Evolutionary conservation across 768 basidiomycete species (phyloP), one percentile per base, ranked within the genome.

Genomic region (Pisolithus marmoratus): DNA sequence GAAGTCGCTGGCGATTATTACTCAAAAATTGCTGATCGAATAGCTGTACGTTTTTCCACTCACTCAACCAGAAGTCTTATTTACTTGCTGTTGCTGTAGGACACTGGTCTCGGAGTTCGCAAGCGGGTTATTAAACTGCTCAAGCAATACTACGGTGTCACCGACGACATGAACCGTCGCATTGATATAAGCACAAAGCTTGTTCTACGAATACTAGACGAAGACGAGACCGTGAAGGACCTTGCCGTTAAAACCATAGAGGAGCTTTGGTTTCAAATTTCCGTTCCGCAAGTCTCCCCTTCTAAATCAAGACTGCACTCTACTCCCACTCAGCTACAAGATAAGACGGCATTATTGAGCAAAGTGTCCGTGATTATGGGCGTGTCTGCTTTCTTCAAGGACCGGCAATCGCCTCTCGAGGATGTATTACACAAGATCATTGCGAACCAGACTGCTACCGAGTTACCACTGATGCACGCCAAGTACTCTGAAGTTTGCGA

Each of bases 51-150:
- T 71, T 1, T 29, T 19, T 36, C n/a, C 29, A 17, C 17, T 14
- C 34, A 34, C 23, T 19, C 38, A 1, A 11, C 19, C 20, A 23
- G 24, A 12, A n/a, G 2, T 31, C 48, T 17, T 17, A 45, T 59
- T 31, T 57, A 24, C 24, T 38, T 17, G 15, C 5, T 45, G 15
- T 24, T 20, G 26, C 15, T 34, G n/a, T 57, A 97, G 95, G 96
- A 99, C 64, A 88, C 94, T 48, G 95, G 96, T 5, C 77, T 98
- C 17, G 83, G 84, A 29, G 96, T 99, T 4, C 79, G 96, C 27
- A 97, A 97, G 66, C 84, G 95, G 3, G 95, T 98, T 49, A 90
- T 99, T 74, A 98, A 95, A 70, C 74, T 99, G 1, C 77, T 99
- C 37, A 90, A 87, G 66, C 78, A 83, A 1, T 88, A 93, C 57